These are phyloP conservation scores for Cyclocybe aegerita DNA, from an alignment of 768 basidiomycete species.

Conservation along the genomic window DNA sequence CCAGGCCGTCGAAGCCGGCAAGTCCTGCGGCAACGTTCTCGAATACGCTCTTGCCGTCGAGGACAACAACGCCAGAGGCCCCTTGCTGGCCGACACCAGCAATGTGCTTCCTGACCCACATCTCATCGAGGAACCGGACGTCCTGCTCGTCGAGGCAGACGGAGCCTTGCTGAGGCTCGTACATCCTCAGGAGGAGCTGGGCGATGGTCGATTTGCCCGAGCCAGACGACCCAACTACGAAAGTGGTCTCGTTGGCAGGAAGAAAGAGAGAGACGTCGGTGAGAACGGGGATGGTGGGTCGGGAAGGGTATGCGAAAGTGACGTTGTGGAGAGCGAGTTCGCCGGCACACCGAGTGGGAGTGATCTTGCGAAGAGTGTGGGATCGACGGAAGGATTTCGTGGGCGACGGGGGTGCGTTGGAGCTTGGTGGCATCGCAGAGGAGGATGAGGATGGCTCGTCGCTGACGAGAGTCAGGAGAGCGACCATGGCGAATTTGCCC, in stretches of 20 bases:
- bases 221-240: slow-evolving; percentile 89
- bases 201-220: slow-evolving; percentile 93
- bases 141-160: slow-evolving; percentile 84
- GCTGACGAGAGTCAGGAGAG: slow-evolving; percentile 61
- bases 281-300: slow-evolving; percentile 68
- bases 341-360: slow-evolving; percentile 62
- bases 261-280: slow-evolving; percentile 66
- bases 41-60: slow-evolving; percentile 78
- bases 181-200: slow-evolving; percentile 78
- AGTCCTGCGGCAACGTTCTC: slow-evolving; percentile 63
- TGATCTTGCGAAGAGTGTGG: slow-evolving; percentile 57
- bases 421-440: slow-evolving; percentile 2
- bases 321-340: slow-evolving; percentile 76
- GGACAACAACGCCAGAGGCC: slow-evolving; percentile 51
- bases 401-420: slow-evolving; percentile 37
- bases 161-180: slow-evolving; percentile 61
- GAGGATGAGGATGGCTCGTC: slow-evolving; percentile 30
- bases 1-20: slow-evolving; percentile 53
- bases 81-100: slow-evolving; percentile 77
- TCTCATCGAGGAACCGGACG: slow-evolving; percentile 67
- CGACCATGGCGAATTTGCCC: slow-evolving; percentile 80
- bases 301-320: slow-evolving; percentile 82
- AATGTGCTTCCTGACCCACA: slow-evolving; percentile 68
- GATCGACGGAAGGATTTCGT: slow-evolving; percentile 54
- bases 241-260: slow-evolving; percentile 78